Evolutionary conservation across 2,329 filamentous ascomycete genomes (phyloP), one percentile per base, ranked within the genome.

Genomic region (Clarireedia homoeocarpa): DNA sequence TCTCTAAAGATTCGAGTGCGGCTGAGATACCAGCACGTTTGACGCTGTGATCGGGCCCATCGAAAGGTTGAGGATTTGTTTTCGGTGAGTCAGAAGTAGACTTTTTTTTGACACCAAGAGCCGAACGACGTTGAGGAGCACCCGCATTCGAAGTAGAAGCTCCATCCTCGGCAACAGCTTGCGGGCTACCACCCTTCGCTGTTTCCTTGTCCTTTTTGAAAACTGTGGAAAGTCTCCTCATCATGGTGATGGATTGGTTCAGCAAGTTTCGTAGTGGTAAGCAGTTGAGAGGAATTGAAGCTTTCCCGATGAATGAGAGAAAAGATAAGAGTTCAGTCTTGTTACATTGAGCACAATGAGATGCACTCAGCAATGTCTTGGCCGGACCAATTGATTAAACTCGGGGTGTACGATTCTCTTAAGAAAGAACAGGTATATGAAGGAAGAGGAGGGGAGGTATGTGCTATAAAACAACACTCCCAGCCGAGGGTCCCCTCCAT

Each of bases 1-100:
- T 53, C n/a, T 38, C 49, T 14, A 56, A 50, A 34, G 59, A 60
- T n/a, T 55, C 58, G 9, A 61, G 48, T 10, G 55, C 58, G 34
- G 30, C 24, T 24, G 53, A 30, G 5, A 61, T 59, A 23, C 56
- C 48, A 52, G 51, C 59, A 27, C 51, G 58, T 30, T 50, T 52
- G 27, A 61, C 53, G 48, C 56, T 58, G 38, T 60, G 51, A 51
- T 61, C 58, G 27, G 58, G 57, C 12, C 56, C 56, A 4, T 58
- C 56, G 10, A 53, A 58, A 46, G 34, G 42, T 36, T 51, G 39
- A 27, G 44, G 52, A 17, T 55, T 58, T 12, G 38, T 44, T 30
- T 38, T 46, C 34, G 53, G 15, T 23, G 40, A 26, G 4, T 40
- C 48, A 30, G 12, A 30, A 4, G 49, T 52, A 9, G 54, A 52